Percentiles rank a stretch among this genome's conserved stretches.
phyloP scores from a whole-genome alignment of 768 basidiomycete genomes.

The Pleurotus sapidus region DNA sequence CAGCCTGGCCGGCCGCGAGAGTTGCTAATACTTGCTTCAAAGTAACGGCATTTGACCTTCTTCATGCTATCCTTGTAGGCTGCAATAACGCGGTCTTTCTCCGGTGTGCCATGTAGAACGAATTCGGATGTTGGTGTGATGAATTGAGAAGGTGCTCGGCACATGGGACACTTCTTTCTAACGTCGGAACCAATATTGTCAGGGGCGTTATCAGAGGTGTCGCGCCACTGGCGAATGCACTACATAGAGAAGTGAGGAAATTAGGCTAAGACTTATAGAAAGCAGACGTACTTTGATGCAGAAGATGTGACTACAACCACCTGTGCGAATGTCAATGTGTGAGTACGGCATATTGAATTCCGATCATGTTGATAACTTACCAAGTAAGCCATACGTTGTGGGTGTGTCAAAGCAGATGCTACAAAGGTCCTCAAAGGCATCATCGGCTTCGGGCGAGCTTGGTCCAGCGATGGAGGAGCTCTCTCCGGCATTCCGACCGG shows the following conservation, averaged over 20 bases:
- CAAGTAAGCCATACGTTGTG: conserved; percentile 61
- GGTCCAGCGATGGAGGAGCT: not conserved
- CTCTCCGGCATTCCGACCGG: conserved; percentile 3
- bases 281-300: conserved; percentile 56
- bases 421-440: conserved; percentile 52
- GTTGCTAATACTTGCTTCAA: conserved; percentile 38
- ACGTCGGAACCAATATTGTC: conserved; percentile 55
- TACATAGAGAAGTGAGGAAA: conserved; percentile 19
- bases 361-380: conserved; percentile 31
- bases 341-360: not conserved
- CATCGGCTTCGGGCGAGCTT: conserved; percentile 7
- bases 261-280: not conserved
- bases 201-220: conserved; percentile 46
- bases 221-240: conserved; percentile 83
- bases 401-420: conserved; percentile 78
- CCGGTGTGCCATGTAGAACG: conserved; percentile 49
- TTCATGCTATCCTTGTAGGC: conserved; percentile 75
- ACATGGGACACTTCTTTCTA: conserved; percentile 79
- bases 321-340: conserved; percentile 31
- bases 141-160: conserved; percentile 63
- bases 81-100: conserved; percentile 48
- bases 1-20: conserved; percentile 48
- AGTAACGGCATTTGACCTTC: conserved; percentile 64
- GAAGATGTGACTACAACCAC: conserved; percentile 75
- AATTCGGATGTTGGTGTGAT: conserved; percentile 74